phyloP scores from a whole-genome alignment of 208 protist species.

The Leptomonas seymouri region DNA sequence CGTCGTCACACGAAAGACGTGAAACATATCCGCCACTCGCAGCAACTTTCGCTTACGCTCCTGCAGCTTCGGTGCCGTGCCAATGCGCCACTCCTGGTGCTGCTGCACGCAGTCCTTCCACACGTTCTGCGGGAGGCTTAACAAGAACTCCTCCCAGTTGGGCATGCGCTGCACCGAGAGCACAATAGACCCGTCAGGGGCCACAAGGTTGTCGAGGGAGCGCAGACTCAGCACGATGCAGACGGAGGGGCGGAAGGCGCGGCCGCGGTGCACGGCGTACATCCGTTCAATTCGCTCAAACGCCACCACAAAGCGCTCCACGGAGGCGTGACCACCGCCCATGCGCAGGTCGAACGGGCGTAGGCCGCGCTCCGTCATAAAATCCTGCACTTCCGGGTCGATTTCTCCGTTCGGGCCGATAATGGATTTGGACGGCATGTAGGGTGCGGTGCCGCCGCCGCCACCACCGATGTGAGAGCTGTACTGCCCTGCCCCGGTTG shows the following conservation, averaged over 20 bases:
- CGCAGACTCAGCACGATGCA: conserved; percentile 72
- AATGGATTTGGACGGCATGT: conserved; percentile 51
- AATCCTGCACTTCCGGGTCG: conserved; percentile 71
- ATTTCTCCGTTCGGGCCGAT: conserved; percentile 83
- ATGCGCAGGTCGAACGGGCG: conserved; percentile 85
- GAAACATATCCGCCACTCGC: conserved; percentile 73
- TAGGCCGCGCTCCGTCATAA: conserved; percentile 72
- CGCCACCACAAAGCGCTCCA: conserved; percentile 78
- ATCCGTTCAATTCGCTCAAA: conserved; percentile 82
- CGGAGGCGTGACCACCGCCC: conserved; percentile 67
- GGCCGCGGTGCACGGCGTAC: conserved; percentile 79
- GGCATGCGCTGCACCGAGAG: conserved; percentile 66
- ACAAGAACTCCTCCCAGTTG: conserved; percentile 78
- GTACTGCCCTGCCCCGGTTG: conserved; percentile 25
- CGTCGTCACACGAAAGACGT: conserved; percentile 61
- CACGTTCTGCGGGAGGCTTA: conserved; percentile 65
- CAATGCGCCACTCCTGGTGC: conserved; percentile 77
- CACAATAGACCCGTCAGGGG: conserved; percentile 76
- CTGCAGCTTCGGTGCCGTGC: conserved; percentile 63
- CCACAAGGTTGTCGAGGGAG: conserved; percentile 64
- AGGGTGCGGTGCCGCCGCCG: conserved; percentile 37
- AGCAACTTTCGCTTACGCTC: conserved; percentile 62
- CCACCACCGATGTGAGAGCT: conserved; percentile 28
- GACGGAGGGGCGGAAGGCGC: conserved; percentile 64
- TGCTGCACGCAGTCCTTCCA: conserved; percentile 75